Evolutionary conservation across 345 rosid species (phyloP), one percentile per base, ranked within the genome.

Genomic region (Gossypium longicalyx): DNA sequence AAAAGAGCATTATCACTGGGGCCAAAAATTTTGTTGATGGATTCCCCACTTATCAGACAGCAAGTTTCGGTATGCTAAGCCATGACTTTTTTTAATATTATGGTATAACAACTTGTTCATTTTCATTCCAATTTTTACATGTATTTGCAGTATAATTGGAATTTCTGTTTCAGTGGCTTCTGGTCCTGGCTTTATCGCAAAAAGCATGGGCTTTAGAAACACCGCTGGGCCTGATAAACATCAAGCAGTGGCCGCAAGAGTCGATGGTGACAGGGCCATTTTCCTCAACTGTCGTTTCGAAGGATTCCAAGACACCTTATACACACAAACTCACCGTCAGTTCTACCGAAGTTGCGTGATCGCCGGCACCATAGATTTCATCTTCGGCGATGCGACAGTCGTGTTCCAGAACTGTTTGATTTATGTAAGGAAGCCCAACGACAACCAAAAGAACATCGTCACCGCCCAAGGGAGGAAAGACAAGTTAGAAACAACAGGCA

Each of bases 381-480:
- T 94, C 66, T 92, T 94, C 6, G 98, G 98, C 0, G 98, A 94
- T 17, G 97, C 98, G 0, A 78, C 95, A 0, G 92, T 91, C 0
- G 49, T 94, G 53, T 87, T 94, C 72, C 98, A 94, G 70, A 92
- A 91, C 84, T 92, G 97, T 70, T 68, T 74, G 70, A 85, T 94
- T 49, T 61, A 76, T 3, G 78, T 89, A 19, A 78, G 91, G 74
- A 94, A 89, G 79, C 93, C 93, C 2, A 38, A 78, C 48, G 78
- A 74, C 1, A 84, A 82, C 44, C 91, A 94, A 69, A 78, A 85
- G 76, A 91, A 84, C 83, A 82, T 83, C 4, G 82, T 94, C 20
- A 88, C 93, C 1, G 91, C 93, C 0, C 97, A 91, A 45, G 95
- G 94, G 11, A 76, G 98, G 76, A 60, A 38, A 0, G 98, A 89